Evolutionary conservation across 1,284 basidiomycete species (phyloP).

Genomic region (Serendipita sp.): DNA sequence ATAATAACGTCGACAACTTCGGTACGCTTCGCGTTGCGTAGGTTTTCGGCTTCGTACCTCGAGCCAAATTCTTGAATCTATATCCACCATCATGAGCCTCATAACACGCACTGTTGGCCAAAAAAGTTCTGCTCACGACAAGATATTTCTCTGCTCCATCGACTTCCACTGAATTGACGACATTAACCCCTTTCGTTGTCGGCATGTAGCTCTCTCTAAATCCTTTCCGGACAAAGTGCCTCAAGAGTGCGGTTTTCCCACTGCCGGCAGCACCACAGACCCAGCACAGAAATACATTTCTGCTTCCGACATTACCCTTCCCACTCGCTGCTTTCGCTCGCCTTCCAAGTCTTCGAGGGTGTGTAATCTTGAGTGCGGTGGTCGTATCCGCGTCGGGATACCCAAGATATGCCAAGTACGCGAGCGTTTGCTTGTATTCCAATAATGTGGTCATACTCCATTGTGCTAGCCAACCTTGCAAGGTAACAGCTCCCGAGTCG

Average conservation of each 20-base stretch:
- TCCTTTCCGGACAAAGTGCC: slow-evolving; percentile 74
- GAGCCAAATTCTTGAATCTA: slow-evolving; percentile 96
- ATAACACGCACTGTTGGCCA: neutral
- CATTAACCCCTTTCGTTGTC: slow-evolving; percentile 78
- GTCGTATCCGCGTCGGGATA: slow-evolving; percentile 67
- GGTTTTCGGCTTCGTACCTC: slow-evolving; percentile 81
- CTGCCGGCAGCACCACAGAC: slow-evolving; percentile 92
- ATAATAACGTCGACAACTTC: slow-evolving; percentile 88
- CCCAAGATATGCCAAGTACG: slow-evolving; percentile 91
- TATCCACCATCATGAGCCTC: slow-evolving; percentile 10
- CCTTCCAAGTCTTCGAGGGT: slow-evolving; percentile 72
- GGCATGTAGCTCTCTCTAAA: slow-evolving; percentile 64
- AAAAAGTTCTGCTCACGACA: slow-evolving; percentile 43
- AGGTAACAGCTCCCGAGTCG: slow-evolving; percentile 78
- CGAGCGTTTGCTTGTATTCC: slow-evolving; percentile 80
- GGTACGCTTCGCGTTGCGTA: slow-evolving; percentile 81
- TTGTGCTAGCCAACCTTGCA: slow-evolving; percentile 96
- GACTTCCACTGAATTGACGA: slow-evolving; percentile 92
- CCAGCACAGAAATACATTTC: slow-evolving; percentile 86
- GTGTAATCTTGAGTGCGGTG: slow-evolving; percentile 65
- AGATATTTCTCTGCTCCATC: slow-evolving; percentile 92
- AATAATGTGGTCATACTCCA: slow-evolving; percentile 99
- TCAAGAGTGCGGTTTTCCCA: slow-evolving; percentile 81
- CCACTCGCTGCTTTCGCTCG: slow-evolving; percentile 21
- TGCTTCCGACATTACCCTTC: slow-evolving; percentile 44